Conservation (phyloP, 192 early-diverging fungal species). For the Backusella macrospora region DNA sequence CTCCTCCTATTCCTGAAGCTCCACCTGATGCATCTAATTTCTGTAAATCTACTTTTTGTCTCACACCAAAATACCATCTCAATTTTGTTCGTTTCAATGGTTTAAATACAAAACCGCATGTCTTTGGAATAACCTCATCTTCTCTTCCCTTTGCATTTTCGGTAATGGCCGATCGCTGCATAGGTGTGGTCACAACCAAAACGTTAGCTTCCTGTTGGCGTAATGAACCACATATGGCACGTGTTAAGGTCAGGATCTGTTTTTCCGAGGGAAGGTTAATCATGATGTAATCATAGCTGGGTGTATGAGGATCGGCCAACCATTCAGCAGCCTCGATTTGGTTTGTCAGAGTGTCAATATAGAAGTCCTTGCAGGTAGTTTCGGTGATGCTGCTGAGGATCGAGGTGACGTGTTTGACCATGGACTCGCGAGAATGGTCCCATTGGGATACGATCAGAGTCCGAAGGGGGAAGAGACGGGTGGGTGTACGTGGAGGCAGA, state of each 20-base stretch:
- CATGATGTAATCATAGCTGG: slow-evolving; percentile 46
- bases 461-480: slow-evolving; percentile 9
- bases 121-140: slow-evolving; percentile 36
- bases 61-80: slow-evolving; percentile 46
- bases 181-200: slow-evolving; percentile 56
- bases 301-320: slow-evolving; percentile 28
- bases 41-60: slow-evolving; percentile 14
- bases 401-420: slow-evolving; percentile 42
- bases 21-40: background rate
- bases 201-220: slow-evolving; percentile 28
- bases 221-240: slow-evolving; percentile 26
- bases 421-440: slow-evolving; percentile 43
- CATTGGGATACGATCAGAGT: slow-evolving; percentile 50
- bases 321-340: slow-evolving; percentile 44
- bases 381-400: slow-evolving; percentile 19
- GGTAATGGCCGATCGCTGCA: slow-evolving; percentile 53
- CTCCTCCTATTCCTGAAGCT: background rate
- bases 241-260: slow-evolving; percentile 42
- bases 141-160: slow-evolving; percentile 45
- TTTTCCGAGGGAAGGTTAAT: slow-evolving; percentile 51
- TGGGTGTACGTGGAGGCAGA: slow-evolving; percentile 25
- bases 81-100: slow-evolving; percentile 56
- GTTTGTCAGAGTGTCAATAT: slow-evolving; percentile 46
- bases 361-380: background rate
- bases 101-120: slow-evolving; percentile 59